Conservation (phyloP, 345 rosid species). For the Stellera chamaejasme region DNA sequence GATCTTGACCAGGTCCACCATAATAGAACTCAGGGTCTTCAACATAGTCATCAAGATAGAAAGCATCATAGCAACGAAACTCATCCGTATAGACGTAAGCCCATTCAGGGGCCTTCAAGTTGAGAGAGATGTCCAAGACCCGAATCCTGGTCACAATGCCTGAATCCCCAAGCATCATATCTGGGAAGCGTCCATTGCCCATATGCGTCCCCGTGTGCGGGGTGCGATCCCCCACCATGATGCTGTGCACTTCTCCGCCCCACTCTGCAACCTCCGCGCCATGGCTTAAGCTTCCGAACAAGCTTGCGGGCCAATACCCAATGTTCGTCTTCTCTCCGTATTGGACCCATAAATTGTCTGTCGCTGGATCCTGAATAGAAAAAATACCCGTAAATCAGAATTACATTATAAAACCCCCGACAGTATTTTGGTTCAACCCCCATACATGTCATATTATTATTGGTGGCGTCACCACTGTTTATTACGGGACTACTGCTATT, state of each 20-base stretch:
- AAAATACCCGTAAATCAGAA: background rate
- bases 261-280: constrained; percentile 38
- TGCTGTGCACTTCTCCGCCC: constrained; percentile 63
- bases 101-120: constrained; percentile 36
- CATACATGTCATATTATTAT: no score
- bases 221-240: constrained; percentile 19
- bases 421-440: no score
- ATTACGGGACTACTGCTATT: no score
- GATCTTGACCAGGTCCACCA: constrained; percentile 43
- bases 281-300: constrained; percentile 22
- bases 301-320: constrained; percentile 43
- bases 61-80: constrained; percentile 29
- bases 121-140: constrained; percentile 31
- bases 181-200: constrained; percentile 48
- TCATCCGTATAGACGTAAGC: constrained; percentile 28
- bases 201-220: constrained; percentile 48
- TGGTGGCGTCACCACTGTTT: no score
- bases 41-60: constrained; percentile 27
- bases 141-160: constrained; percentile 36
- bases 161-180: constrained; percentile 16
- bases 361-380: constrained; percentile 27
- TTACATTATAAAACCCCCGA: no score
- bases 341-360: constrained; percentile 49
- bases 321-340: constrained; percentile 37
- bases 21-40: constrained; percentile 50